Conservation (phyloP, 345 rosid genomes). For the Eutrema yunnanense region DNA sequence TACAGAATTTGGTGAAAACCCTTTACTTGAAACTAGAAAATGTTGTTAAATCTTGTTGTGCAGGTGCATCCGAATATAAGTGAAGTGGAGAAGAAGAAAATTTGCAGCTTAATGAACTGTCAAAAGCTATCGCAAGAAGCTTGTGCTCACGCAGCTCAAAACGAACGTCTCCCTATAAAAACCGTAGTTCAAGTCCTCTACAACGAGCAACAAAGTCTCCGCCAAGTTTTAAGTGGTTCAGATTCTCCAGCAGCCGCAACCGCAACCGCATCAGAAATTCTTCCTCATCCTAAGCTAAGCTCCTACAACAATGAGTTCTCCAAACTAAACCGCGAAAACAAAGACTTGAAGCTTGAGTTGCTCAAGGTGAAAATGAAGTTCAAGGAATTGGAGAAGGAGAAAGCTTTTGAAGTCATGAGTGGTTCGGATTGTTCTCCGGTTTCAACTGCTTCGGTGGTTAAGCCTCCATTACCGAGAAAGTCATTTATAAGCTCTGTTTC, state of each 20-base stretch:
- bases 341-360: conserved; percentile 72
- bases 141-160: conserved; percentile 84
- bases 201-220: conserved; percentile 68
- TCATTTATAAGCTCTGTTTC: conserved; percentile 64
- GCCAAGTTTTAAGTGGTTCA: conserved; percentile 42
- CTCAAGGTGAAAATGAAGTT: conserved; percentile 69
- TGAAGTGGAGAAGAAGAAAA: conserved; percentile 87
- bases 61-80: conserved; percentile 75
- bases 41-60: background rate
- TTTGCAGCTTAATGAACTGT: conserved; percentile 83
- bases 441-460: conserved; percentile 40
- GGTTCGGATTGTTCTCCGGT: conserved; percentile 2
- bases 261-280: conserved; percentile 8
- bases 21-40: background rate
- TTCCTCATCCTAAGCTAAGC: conserved; percentile 24
- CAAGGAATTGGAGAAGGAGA: conserved; percentile 46
- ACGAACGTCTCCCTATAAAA: conserved; percentile 67
- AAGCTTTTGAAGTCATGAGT: conserved; percentile 8
- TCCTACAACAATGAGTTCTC: conserved; percentile 42
- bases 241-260: conserved; percentile 2
- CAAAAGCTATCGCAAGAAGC: conserved; percentile 79
- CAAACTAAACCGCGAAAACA: conserved; percentile 51
- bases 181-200: conserved; percentile 72
- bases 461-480: conserved; percentile 66
- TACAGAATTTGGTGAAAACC: background rate